A percentile compares a stretch with the other conserved stretches of the same genome.
Evolutionary conservation across 257 asterid species (phyloP).

Genomic region (Solanum infundibuliforme): DNA sequence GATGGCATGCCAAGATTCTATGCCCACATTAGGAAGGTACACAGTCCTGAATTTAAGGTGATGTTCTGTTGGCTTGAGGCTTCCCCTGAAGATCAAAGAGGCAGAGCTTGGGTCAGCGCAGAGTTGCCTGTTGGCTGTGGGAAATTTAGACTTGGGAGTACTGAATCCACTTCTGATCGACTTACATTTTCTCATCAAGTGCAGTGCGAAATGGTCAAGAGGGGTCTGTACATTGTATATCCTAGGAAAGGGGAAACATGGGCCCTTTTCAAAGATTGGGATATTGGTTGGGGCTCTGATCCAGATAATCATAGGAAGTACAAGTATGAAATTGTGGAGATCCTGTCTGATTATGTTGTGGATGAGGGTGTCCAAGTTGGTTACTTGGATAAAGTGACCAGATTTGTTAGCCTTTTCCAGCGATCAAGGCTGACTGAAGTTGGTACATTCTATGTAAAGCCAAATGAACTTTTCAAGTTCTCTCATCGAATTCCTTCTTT

Average conservation of each 20-base stretch:
- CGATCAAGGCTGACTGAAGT: slow-evolving; percentile 12
- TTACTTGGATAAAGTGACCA: slow-evolving; percentile 43
- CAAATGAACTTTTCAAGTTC: slow-evolving; percentile 38
- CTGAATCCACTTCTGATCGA: slow-evolving; percentile 8
- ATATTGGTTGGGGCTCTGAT: slow-evolving; percentile 40
- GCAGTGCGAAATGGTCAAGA: slow-evolving; percentile 25
- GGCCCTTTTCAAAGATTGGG: slow-evolving; percentile 73
- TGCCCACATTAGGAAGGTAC: slow-evolving; percentile 44
- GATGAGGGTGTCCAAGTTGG: slow-evolving; percentile 38
- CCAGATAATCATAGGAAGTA: slow-evolving; percentile 20
- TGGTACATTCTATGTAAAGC: slow-evolving; percentile 18
- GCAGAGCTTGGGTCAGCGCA: slow-evolving; percentile 18
- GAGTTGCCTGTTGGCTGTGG: slow-evolving; percentile 70
- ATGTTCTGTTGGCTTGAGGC: slow-evolving; percentile 60
- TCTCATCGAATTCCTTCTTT: slow-evolving; percentile 51
- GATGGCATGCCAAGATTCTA: slow-evolving; percentile 81
- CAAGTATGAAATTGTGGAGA: slow-evolving; percentile 64
- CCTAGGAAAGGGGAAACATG: slow-evolving; percentile 70
- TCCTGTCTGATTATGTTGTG: slow-evolving; percentile 38
- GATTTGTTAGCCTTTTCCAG: slow-evolving; percentile 57
- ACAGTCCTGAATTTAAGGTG: slow-evolving; percentile 32
- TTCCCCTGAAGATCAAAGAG: slow-evolving; percentile 26
- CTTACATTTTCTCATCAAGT: slow-evolving; percentile 45
- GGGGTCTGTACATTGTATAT: slow-evolving; percentile 28
- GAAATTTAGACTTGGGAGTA: slow-evolving; percentile 27